phyloP scores from a whole-genome alignment of 495 filamentous ascomycete genomes.

The Annulohypoxylon bovei region DNA sequence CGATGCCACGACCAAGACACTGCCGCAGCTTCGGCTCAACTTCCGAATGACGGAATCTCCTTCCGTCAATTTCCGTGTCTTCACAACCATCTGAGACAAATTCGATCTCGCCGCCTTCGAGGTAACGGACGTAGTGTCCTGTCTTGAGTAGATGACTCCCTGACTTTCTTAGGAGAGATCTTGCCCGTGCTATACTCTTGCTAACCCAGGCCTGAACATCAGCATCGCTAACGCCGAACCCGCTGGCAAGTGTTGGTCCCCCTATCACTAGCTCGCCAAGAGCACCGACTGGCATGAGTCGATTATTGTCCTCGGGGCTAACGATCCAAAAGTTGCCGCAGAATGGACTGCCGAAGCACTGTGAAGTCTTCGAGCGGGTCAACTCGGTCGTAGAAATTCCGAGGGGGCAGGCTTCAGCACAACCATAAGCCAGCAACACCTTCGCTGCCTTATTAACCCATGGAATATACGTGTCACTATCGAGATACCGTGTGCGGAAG shows the following conservation, averaged over 20 bases:
- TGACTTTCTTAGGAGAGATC: slow-evolving; percentile 38
- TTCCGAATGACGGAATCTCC: slow-evolving; percentile 49
- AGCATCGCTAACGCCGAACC: slow-evolving; percentile 35
- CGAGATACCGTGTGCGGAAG: slow-evolving; percentile 56
- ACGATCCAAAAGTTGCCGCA: slow-evolving; percentile 58
- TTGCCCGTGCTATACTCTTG: slow-evolving; percentile 28
- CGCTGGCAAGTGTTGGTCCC: slow-evolving; percentile 54
- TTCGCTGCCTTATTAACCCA: slow-evolving; percentile 57
- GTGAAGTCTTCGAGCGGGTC: slow-evolving; percentile 47
- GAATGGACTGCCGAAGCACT: slow-evolving; percentile 55
- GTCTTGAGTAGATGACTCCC: slow-evolving; percentile 52
- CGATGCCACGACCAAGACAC: slow-evolving; percentile 56
- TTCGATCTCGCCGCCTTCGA: slow-evolving; percentile 56
- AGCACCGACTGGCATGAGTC: slow-evolving; percentile 57
- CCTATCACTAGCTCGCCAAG: slow-evolving; percentile 60
- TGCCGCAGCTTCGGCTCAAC: slow-evolving; percentile 56
- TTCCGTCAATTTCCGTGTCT: slow-evolving; percentile 45
- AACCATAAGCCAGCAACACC: slow-evolving; percentile 57
- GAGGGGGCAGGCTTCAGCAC: slow-evolving; percentile 56
- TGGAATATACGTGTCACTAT: slow-evolving; percentile 53
- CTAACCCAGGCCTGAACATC: slow-evolving; percentile 34
- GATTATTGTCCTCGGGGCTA: slow-evolving; percentile 58
- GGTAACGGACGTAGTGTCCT: slow-evolving; percentile 56
- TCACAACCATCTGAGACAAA: slow-evolving; percentile 52
- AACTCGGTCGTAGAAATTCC: slow-evolving; percentile 58